Evolutionary conservation across 148 eudicot genomes (phyloP), one percentile per base, ranked within the genome.

Genomic region (Talinum fruticosum): DNA sequence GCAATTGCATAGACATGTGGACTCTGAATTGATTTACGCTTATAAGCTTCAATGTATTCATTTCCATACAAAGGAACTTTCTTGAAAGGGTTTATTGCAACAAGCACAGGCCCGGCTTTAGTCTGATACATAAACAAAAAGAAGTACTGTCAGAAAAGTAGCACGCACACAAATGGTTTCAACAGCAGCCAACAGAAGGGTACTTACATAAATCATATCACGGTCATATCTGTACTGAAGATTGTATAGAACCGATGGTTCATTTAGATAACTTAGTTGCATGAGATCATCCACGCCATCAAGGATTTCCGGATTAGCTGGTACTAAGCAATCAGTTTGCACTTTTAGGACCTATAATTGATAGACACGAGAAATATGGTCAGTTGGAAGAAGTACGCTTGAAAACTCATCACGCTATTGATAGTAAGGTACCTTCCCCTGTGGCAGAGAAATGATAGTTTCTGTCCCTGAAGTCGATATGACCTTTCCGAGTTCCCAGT

Each of bases 1-100:
- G 98, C 84, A 71, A 96, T 91, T 64, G 98, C 99, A 79, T 96
- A 96, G 16, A 96, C 99, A 90, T 96, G 99, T 45, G 99, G 99
- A 79, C 85, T 93, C 54, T 86, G 90, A 29, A 73, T 75, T 69
- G 90, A 82, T 85, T 86, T 91, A 66, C 78, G 65, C 79, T 84
- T 90, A 79, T 96, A 96, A 71, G 97, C 92, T 76, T 89, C 87
- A 74, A 96, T 85, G 75, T 79, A 91, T 75, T 89, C 90, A 86
- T 89, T 86, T 49, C 97, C 97, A 86, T 96, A 96, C 24, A 90
- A 71, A 3, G 88, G 87, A 44, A 96, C 90, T 77, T 85, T 81
- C 87, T 96, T 96, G 81, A 93, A 96, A 68, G 98, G 99, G 85
- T 96, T 96, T 34, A 96, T 44, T 21, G 98, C 98, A 79, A 96